Percentiles rank a stretch among this genome's conserved stretches.
These are phyloP conservation scores for Graphilbum fragrans DNA, from an alignment of 2,329 filamentous ascomycete species.

Conservation along the genomic window DNA sequence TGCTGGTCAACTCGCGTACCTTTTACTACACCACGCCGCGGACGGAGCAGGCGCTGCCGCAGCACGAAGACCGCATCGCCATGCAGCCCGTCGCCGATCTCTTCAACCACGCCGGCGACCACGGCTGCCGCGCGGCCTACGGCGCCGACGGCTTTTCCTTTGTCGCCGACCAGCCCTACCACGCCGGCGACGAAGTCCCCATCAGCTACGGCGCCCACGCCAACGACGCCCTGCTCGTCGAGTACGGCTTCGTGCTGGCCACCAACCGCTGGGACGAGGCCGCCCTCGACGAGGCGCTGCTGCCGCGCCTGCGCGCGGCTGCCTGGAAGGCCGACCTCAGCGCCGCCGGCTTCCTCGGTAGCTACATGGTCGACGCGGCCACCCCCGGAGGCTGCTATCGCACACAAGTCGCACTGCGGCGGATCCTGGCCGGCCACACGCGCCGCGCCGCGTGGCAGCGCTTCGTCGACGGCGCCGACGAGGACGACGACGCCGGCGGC, in stretches of 20 bases:
- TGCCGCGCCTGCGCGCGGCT: slow-evolving; percentile 15
- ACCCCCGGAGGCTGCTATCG: slow-evolving; percentile 14
- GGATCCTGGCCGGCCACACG: slow-evolving; percentile 6
- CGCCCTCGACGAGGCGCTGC: slow-evolving; percentile 30
- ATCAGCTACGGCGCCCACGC: slow-evolving; percentile 58
- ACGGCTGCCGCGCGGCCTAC: slow-evolving; percentile 39
- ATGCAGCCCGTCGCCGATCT: slow-evolving; percentile 62
- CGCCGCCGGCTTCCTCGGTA: slow-evolving; percentile 11
- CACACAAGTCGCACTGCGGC: slow-evolving; percentile 13
- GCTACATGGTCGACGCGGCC: slow-evolving; percentile 14
- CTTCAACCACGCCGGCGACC: slow-evolving; percentile 42
- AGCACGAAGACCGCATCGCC: slow-evolving; percentile 47
- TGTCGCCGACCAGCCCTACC: slow-evolving; percentile 35
- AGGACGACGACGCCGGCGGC: not conserved
- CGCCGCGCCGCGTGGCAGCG: slow-evolving; percentile 7
- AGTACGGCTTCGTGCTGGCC: slow-evolving; percentile 43
- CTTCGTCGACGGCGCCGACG: slow-evolving; percentile 6
- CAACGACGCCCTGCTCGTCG: slow-evolving; percentile 61
- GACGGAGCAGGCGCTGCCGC: slow-evolving; percentile 26
- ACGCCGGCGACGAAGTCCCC: slow-evolving; percentile 50
- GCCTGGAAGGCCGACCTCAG: slow-evolving; percentile 8
- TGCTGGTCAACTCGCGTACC: slow-evolving; percentile 48
- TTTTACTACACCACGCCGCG: slow-evolving; percentile 42
- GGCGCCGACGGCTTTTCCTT: slow-evolving; percentile 40
- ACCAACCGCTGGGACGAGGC: slow-evolving; percentile 37